Evolutionary conservation across 805 yeast genomes (phyloP).

Genomic region (Hanseniaspora hatyaiensis): DNA sequence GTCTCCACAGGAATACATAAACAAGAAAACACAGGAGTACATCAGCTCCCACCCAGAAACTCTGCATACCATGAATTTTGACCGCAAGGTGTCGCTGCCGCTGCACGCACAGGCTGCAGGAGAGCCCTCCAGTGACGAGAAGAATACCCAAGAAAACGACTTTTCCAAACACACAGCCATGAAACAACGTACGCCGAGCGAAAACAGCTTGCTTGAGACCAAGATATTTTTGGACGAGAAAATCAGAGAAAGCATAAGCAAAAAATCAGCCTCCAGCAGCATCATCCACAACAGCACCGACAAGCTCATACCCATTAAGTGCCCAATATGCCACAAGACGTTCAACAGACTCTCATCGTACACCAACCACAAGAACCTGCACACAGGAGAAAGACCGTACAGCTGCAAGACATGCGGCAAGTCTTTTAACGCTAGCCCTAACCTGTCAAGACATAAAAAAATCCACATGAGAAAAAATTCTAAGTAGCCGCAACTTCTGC

Average conservation of each 20-base stretch:
- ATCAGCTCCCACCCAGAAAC: background rate
- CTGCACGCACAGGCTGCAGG: too few species aligned
- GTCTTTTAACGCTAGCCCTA: slow-evolving; percentile 11
- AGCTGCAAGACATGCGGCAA: slow-evolving; percentile 11
- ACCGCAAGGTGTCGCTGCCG: background rate
- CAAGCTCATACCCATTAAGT: slow-evolving; percentile 1
- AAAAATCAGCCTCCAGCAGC: background rate
- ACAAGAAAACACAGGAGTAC: slow-evolving; percentile 1
- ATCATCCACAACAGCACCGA: background rate
- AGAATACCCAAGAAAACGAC: too few species aligned
- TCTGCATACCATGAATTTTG: background rate
- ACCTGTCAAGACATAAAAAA: slow-evolving; percentile 11
- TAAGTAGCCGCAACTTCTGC: background rate
- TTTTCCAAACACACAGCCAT: too few species aligned
- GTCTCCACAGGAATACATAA: slow-evolving; percentile 9
- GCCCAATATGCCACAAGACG: slow-evolving; percentile 7
- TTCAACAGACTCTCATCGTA: slow-evolving; percentile 14
- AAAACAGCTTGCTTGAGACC: too few species aligned
- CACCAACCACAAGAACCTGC: slow-evolving; percentile 10
- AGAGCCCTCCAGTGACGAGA: too few species aligned
- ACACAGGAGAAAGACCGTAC: slow-evolving; percentile 11
- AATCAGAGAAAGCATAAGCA: too few species aligned
- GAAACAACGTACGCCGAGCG: too few species aligned
- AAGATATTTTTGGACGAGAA: too few species aligned
- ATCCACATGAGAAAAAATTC: slow-evolving; percentile 6